Conservation (phyloP, 2,329 filamentous ascomycete species). For the Epichloe sibirici region DNA sequence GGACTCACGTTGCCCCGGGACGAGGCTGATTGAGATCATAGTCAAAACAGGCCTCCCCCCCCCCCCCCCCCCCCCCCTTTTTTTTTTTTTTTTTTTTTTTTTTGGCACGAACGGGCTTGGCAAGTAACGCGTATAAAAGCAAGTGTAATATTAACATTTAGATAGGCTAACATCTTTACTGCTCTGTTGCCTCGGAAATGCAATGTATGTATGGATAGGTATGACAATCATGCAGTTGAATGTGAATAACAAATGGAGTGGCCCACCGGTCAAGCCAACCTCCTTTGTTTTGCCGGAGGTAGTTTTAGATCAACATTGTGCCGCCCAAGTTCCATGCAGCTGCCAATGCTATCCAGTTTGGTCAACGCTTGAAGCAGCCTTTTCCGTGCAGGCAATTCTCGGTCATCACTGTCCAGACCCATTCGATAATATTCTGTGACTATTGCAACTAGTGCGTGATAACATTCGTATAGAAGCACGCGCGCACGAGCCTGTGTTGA, state of each 20-base stretch:
- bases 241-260: background rate
- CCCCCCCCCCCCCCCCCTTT: background rate
- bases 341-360: slow-evolving; percentile 30
- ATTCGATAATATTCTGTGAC: slow-evolving; percentile 45
- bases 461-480: slow-evolving; percentile 45
- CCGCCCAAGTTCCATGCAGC: slow-evolving; percentile 16
- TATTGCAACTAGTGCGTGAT: slow-evolving; percentile 39
- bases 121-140: no score
- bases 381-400: slow-evolving; percentile 41
- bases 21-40: slow-evolving; percentile 39
- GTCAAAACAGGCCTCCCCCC: background rate
- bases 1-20: slow-evolving; percentile 71
- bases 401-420: slow-evolving; percentile 30
- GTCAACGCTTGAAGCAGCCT: slow-evolving; percentile 35
- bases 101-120: background rate
- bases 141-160: no score
- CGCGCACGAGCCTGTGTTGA: slow-evolving; percentile 26
- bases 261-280: slow-evolving; percentile 10
- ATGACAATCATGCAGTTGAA: background rate
- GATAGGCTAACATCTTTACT: no score
- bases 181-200: background rate
- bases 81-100: background rate
- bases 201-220: background rate
- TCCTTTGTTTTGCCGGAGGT: slow-evolving; percentile 33
- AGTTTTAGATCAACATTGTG: slow-evolving; percentile 27